phyloP scores from a whole-genome alignment of 257 asterid genomes.

The Nicotiana sylvestris region DNA sequence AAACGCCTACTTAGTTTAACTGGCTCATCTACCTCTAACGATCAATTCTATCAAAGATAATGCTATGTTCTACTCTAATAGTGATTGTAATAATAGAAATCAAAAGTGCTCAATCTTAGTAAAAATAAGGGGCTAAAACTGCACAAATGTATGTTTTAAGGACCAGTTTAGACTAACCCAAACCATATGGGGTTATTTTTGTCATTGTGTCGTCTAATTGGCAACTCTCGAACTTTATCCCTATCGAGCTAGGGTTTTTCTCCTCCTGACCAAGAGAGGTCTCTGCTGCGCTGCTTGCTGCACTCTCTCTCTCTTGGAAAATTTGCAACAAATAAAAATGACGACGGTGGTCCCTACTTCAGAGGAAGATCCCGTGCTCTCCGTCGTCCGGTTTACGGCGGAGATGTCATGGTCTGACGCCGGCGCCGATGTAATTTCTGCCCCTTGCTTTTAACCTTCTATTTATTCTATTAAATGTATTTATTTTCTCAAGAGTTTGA shows the following conservation, averaged over 20 bases:
- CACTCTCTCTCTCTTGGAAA: background rate
- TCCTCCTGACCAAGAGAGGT: background rate
- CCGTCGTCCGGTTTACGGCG: conserved; percentile 79
- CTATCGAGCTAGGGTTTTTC: conserved; percentile 23
- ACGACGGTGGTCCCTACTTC: conserved; percentile 88
- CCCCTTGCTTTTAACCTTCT: background rate
- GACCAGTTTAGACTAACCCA: too few species aligned
- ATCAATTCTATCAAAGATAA: too few species aligned
- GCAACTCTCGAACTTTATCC: background rate
- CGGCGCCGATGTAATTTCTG: conserved; percentile 59
- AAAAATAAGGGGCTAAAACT: too few species aligned
- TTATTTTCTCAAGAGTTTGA: background rate
- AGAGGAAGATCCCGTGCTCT: conserved; percentile 80
- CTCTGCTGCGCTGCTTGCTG: conserved; percentile 11
- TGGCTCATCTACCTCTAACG: too few species aligned
- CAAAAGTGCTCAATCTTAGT: too few species aligned
- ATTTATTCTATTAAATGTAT: background rate
- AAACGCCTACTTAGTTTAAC: too few species aligned
- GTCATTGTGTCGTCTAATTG: background rate
- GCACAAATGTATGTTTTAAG: too few species aligned
- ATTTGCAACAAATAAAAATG: conserved; percentile 29
- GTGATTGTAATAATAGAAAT: too few species aligned
- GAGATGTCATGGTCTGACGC: conserved; percentile 90
- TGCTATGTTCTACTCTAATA: too few species aligned
- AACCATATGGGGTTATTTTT: too few species aligned